phyloP scores from a whole-genome alignment of 768 basidiomycete species.

The Kwoniella heveanensis region DNA sequence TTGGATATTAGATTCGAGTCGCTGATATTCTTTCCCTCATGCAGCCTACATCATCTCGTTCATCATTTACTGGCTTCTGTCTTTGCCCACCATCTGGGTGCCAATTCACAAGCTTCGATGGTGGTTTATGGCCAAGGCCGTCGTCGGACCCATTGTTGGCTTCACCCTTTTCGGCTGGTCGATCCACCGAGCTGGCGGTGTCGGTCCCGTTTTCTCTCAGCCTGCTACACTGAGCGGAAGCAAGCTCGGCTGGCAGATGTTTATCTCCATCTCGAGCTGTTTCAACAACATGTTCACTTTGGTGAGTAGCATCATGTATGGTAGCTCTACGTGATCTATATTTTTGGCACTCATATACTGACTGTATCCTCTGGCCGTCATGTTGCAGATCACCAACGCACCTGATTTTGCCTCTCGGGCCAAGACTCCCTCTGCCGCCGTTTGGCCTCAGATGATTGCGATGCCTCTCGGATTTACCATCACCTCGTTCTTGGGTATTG shows the following conservation, averaged over 20 bases:
- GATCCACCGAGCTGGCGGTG: conserved; percentile 73
- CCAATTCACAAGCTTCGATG: conserved; percentile 69
- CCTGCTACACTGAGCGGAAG: conserved; percentile 68
- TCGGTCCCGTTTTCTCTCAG: conserved; percentile 72
- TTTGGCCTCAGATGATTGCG: conserved; percentile 61
- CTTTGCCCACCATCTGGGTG: conserved; percentile 77
- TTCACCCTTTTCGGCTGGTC: conserved; percentile 64
- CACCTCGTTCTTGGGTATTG: conserved; percentile 77
- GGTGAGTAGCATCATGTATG: conserved; percentile 52
- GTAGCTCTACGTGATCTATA: no score
- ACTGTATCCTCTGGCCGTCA: neutral
- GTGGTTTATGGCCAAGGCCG: conserved; percentile 76
- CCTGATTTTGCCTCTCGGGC: conserved; percentile 47
- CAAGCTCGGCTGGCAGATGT: conserved; percentile 66
- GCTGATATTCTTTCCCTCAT: neutral
- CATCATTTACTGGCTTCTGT: conserved; percentile 83
- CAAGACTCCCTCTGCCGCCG: conserved; percentile 41
- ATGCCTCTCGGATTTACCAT: conserved; percentile 73
- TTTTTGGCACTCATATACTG: no score
- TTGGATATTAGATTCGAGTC: neutral
- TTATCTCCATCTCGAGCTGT: conserved; percentile 61
- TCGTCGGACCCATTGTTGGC: conserved; percentile 59
- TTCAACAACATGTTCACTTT: conserved; percentile 79
- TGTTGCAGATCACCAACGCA: conserved; percentile 38
- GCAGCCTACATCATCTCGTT: conserved; percentile 62